phyloP scores from a whole-genome alignment of 225 moss, liverwort and hornwort genomes.

The Anthoceros angustus region DNA sequence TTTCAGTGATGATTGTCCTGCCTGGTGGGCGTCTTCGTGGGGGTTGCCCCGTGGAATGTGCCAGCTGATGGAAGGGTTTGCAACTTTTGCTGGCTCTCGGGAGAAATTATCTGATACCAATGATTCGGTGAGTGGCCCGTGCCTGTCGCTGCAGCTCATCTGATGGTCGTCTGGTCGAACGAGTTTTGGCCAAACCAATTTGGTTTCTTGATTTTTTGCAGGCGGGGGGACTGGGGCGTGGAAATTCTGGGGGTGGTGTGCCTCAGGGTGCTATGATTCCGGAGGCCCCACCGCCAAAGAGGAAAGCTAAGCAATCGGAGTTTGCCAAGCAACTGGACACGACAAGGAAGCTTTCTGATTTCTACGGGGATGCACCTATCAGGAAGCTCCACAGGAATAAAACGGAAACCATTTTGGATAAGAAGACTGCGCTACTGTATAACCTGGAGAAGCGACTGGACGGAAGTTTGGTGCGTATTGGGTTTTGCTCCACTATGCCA shows the following conservation, averaged over 20 bases:
- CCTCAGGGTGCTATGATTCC: neutral
- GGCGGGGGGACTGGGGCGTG: neutral
- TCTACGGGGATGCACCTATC: neutral
- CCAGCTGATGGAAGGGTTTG: neutral
- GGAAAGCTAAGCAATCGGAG: neutral
- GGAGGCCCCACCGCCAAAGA: neutral
- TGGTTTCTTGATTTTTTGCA: neutral
- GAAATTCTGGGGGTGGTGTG: neutral
- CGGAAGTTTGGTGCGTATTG: conserved; percentile 18
- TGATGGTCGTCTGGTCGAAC: neutral
- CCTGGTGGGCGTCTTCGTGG: neutral
- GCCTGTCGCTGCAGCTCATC: neutral
- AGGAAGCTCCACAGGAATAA: conserved; percentile 13
- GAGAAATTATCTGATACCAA: neutral
- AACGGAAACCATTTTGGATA: conserved; percentile 16
- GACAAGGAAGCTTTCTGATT: neutral
- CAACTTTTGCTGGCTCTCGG: neutral
- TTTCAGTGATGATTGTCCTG: neutral
- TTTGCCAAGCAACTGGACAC: neutral
- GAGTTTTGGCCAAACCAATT: neutral
- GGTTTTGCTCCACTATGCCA: conserved; percentile 21
- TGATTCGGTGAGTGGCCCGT: neutral
- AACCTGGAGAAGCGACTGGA: conserved; percentile 16
- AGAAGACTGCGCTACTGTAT: conserved; percentile 15
- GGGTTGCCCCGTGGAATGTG: neutral